Conservation (phyloP, 225 moss, liverwort and hornwort species). For the Neckera pumila region DNA sequence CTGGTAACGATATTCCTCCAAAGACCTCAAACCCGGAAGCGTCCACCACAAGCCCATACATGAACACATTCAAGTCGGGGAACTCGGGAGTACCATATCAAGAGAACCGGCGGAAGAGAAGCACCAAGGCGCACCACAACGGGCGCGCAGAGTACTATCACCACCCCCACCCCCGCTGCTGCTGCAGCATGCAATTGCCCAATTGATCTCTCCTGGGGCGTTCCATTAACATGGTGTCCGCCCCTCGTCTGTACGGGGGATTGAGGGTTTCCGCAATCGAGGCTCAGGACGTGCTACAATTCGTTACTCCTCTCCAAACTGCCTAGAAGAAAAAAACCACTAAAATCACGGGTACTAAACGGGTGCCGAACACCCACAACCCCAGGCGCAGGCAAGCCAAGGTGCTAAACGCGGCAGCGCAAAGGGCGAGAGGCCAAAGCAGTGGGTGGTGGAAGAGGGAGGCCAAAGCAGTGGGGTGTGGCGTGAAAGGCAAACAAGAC, state of each 20-base stretch:
- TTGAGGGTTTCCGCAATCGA: slow-evolving; percentile 12
- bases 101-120: neutral
- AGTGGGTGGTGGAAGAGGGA: neutral
- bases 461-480: neutral
- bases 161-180: neutral
- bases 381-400: neutral
- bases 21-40: neutral
- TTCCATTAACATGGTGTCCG: slow-evolving; percentile 3
- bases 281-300: neutral
- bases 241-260: neutral
- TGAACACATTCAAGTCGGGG: neutral
- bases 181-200: neutral
- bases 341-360: slow-evolving; percentile 54
- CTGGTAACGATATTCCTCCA: neutral
- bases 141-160: neutral
- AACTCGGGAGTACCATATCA: slow-evolving; percentile 20
- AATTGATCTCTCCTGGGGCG: slow-evolving; percentile 14
- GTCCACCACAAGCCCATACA: neutral
- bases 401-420: neutral
- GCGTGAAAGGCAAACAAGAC: slow-evolving; percentile 8
- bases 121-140: neutral
- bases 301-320: slow-evolving; percentile 18
- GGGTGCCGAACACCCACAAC: neutral
- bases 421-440: neutral
- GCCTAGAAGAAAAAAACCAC: slow-evolving; percentile 21